Conservation (phyloP, 495 filamentous ascomycete genomes). For the Penicillium canescens region DNA sequence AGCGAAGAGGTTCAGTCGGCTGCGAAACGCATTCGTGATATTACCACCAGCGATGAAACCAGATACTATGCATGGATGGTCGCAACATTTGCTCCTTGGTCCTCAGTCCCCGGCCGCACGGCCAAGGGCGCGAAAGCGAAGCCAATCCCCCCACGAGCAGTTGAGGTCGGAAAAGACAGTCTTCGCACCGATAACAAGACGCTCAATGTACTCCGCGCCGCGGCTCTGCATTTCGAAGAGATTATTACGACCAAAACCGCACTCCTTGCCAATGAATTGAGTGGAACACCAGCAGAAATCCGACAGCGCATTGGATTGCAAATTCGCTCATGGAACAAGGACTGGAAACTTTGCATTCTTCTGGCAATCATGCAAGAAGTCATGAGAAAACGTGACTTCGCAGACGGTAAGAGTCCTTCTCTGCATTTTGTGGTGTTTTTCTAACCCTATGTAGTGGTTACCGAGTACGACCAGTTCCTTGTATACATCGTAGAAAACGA, state of each 20-base stretch:
- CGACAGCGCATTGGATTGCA: constrained; percentile 67
- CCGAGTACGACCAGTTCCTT: constrained; percentile 48
- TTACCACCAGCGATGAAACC: constrained; percentile 59
- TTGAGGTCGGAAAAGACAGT: constrained; percentile 68
- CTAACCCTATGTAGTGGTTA: constrained; percentile 29
- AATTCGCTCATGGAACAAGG: constrained; percentile 72
- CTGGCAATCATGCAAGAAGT: constrained; percentile 69
- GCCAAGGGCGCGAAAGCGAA: constrained; percentile 44
- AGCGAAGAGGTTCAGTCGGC: constrained; percentile 7
- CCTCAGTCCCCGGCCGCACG: constrained; percentile 48
- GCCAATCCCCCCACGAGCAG: constrained; percentile 51
- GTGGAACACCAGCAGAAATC: constrained; percentile 37
- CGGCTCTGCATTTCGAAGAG: constrained; percentile 56
- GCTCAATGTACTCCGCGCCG: constrained; percentile 61
- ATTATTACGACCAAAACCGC: constrained; percentile 61
- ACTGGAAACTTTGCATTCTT: constrained; percentile 76
- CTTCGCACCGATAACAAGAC: constrained; percentile 77
- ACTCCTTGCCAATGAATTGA: constrained; percentile 22
- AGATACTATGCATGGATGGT: constrained; percentile 78
- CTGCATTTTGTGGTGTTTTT: not conserved
- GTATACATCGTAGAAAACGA: constrained; percentile 40
- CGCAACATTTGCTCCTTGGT: constrained; percentile 75
- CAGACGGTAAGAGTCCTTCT: constrained; percentile 27
- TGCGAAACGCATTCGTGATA: constrained; percentile 33
- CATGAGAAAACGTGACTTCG: constrained; percentile 37